These are phyloP conservation scores for Penicillium crystallinum DNA, from an alignment of 495 filamentous ascomycete genomes.

Conservation along the genomic window DNA sequence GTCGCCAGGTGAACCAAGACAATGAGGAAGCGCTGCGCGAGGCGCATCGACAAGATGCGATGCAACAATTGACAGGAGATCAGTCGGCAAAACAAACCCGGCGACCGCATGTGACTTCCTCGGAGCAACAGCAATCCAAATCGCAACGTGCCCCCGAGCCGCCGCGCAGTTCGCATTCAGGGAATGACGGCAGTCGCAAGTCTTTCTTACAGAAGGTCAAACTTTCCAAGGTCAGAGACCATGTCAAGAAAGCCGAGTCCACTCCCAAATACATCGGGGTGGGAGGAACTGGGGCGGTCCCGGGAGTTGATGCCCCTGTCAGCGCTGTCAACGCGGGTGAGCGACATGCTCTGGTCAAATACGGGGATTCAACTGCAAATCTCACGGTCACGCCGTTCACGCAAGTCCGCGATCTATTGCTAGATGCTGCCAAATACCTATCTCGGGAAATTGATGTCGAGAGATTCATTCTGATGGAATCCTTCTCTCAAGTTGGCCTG, in stretches of 20 bases:
- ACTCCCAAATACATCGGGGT: conserved; percentile 25
- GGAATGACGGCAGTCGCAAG: conserved; percentile 11
- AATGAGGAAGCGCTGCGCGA: conserved; percentile 41
- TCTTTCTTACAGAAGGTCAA: conserved; percentile 27
- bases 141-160: background rate
- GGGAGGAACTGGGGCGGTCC: conserved; percentile 47
- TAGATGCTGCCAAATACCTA: conserved; percentile 50
- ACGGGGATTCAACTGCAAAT: conserved; percentile 53
- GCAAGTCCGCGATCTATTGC: conserved; percentile 65
- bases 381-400: conserved; percentile 70
- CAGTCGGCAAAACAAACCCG: conserved; percentile 13
- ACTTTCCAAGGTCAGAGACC: conserved; percentile 16
- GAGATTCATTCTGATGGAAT: conserved; percentile 67
- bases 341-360: conserved; percentile 65
- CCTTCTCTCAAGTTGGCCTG: conserved; percentile 68
- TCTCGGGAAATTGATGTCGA: conserved; percentile 53
- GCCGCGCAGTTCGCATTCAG: background rate
- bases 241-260: conserved; percentile 4
- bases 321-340: conserved; percentile 82
- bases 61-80: conserved; percentile 34
- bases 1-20: background rate
- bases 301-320: conserved; percentile 70
- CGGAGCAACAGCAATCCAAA: background rate
- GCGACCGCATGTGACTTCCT: conserved; percentile 6
- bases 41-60: conserved; percentile 31